Conservation (phyloP, 139 green algal species). For the Chlorella vulgaris region DNA sequence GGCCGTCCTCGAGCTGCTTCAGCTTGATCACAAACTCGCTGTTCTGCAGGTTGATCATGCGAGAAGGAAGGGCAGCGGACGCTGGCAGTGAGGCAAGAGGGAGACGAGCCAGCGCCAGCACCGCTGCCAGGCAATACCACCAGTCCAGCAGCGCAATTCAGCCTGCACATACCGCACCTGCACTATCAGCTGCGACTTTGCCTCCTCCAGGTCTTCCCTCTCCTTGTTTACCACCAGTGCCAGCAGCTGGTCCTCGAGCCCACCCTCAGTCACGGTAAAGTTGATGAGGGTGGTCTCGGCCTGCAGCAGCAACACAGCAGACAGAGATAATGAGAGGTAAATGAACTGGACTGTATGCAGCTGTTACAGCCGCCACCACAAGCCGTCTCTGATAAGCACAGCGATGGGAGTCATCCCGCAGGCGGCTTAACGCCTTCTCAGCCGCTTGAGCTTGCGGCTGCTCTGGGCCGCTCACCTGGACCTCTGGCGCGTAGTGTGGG, state of each 20-base stretch:
- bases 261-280: constrained; percentile 90
- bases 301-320: constrained; percentile 1
- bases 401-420: no score
- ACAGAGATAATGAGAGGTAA: not conserved
- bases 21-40: constrained; percentile 89
- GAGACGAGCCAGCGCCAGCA: constrained; percentile 6
- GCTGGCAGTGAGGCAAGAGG: not conserved
- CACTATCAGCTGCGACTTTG: constrained; percentile 64
- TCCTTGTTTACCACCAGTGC: constrained; percentile 87
- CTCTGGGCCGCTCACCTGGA: constrained; percentile 43
- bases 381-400: no score
- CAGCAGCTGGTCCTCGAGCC: constrained; percentile 92
- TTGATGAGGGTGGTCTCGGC: constrained; percentile 90
- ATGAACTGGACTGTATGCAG: no score
- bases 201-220: constrained; percentile 80
- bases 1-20: constrained; percentile 85
- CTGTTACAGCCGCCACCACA: no score
- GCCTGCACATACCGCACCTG: constrained; percentile 51
- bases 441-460: no score
- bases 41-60: not conserved
- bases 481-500: constrained; percentile 93
- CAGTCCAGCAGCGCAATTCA: no score
- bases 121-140: no score
- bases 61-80: not conserved
- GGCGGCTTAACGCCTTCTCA: no score